phyloP scores from a whole-genome alignment of 176 grass and related monocot genomes.

The Zea mays region Zm-B73-REFERENCE-NAM-5.0 NC_050098.1:144775501-144776000 shows the following conservation, averaged over 20 bases:
- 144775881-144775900: conserved; percentile 46
- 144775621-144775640: background rate
- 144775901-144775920: conserved; percentile 80
- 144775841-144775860: conserved; percentile 24
- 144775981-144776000: conserved; percentile 5
- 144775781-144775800: conserved; percentile 64
- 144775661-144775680: conserved; percentile 20
- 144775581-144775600: conserved; percentile 27
- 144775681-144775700: conserved; percentile 7
- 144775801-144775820: conserved; percentile 69
- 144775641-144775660: background rate
- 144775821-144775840: conserved; percentile 1
- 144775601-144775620: background rate
- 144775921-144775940: conserved; percentile 76
- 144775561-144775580: background rate
- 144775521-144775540: conserved; percentile 36
- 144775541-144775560: conserved; percentile 17
- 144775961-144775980: conserved; percentile 54
- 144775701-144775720: conserved; percentile 24
- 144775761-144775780: conserved; percentile 43
- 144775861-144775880: background rate
- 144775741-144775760: conserved; percentile 31
- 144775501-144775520: conserved; percentile 43
- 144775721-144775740: conserved; percentile 4
- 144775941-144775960: conserved; percentile 67